Evolutionary conservation across 2,329 filamentous ascomycete species (phyloP), one percentile per base, ranked within the genome.

Genomic region (Botrytis medusae): DNA sequence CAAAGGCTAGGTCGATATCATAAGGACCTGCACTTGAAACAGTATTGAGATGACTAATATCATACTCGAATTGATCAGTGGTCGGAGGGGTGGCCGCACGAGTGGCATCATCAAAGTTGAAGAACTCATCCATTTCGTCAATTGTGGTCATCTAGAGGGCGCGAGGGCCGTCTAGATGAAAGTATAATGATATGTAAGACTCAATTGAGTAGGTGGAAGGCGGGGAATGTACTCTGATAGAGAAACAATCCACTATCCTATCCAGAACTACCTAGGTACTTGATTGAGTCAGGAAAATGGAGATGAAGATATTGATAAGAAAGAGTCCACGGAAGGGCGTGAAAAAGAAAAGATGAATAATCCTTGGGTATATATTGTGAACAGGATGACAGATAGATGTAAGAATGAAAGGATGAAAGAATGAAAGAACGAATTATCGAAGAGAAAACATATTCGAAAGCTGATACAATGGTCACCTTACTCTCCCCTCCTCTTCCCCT

Each of bases 91-190:
- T 73, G 68, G 85, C 84, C 54, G 76, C 72, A 44, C 78, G 62
- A 44, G 73, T 73, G 68, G 85, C 84, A 73, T 85, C 82, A 77
- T 89, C 87, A 87, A 89, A 91, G 79, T 90, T 84, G 80, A 92
- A 87, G 79, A 91, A 89, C 75, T 90, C 87, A 72, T 91, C 89
- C 76, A 85, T 83, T 2, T 82, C 80, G 75, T 87, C 83, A 67
- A 82, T 83, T n/a, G 82, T 82, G 74, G 81, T 82, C 79, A 79
- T 80, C 73, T 74, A 78, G 72, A 80, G 76, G 79, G 79, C 79
- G 79, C 44, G 37, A 25, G 32, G 40, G n/a, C 51, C 29, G 69
- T 32, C 40, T 34, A 25, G 69, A 51, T 48, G 44, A 46, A 46
- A 63, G 51, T 57, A 3, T 57, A 29, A 57, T 29, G 51, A 57